Base-by-base conservation (phyloP, 2,329 filamentous ascomycete species). In the Ceratocystis alfenasii region DNA sequence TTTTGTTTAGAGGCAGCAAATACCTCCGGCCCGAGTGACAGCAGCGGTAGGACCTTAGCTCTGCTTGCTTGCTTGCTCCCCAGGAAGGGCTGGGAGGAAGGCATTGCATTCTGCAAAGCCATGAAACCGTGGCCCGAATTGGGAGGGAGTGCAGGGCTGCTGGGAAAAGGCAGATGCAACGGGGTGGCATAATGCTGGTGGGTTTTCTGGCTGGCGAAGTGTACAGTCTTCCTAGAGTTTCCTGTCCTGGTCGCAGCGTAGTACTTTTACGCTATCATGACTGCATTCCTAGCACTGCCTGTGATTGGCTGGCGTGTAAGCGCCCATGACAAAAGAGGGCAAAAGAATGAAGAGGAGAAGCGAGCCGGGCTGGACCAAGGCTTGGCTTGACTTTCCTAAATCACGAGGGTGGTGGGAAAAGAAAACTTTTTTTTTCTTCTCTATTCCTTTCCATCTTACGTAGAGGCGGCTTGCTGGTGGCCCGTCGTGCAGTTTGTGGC, bases 231-330 rank as follows among this genome's bases (percentile, higher is more conserved):
- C 36, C 36, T 12, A 41, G 10, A 41, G 10, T 41, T 10, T 41
- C 36, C 36, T 41, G 36, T 41, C 36, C 36, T 41, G 36, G 36
- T 3, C 36, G 36, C 36, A 41, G 36, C 36, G 36, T 41, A 41
- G 36, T 10, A 41, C 36, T 41, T 41, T 41, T 41, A 25, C 20
- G 48, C 48, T 15, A 25, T 53, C 22, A 53, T 25, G 8, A 62
- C 7, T 8, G 59, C 36, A 41, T 41, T 48, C 33, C 20, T 4
- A 17, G 33, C 5, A 25, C 33, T 4, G 50, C 50, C 22, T 25
- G 7, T 67, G 62, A 67, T 67, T 67, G 66, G 66, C 46, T 62
- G 55, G 17, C 5, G 62, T 67, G 55, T 67, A 67, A 67, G 66
- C 66, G 66, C 66, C 66, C n/a, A 45, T 10, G 61, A 63, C 25